Evolutionary conservation across 371 early-diverging fungal genomes (phyloP), one percentile per base, ranked within the genome.

Genomic region (Sporodiniella umbellata): DNA sequence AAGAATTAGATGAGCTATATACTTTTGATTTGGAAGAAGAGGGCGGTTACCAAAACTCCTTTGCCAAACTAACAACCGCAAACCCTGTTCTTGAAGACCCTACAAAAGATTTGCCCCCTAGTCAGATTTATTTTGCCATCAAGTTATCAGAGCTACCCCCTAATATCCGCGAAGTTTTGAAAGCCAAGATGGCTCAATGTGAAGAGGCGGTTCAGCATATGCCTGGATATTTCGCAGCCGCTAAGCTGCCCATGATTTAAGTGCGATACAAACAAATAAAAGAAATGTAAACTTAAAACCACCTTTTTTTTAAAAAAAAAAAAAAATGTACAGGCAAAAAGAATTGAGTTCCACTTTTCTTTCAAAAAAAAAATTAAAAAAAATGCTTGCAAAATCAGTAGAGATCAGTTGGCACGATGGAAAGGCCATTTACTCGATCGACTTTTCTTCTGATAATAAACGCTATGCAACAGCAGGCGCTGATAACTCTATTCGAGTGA

Each of bases 361-460:
- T 38, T 26, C 11, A 37, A n/a, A 18, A 23, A 30, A n/a, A n/a
- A n/a, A n/a, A n/a, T n/a, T n/a, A n/a, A n/a, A n/a, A n/a, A 24
- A 24, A 35, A 58, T 58, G 58, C 47, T 63, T 35, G 54, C 58
- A 35, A 63, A 63, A 62, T 84, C 92, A 7, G 62, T 94, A 1
- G 91, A 93, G 69, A 93, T 97, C 62, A 87, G 89, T 56, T 96
- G 98, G 98, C 98, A 98, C 66, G 93, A 89, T 56, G 86, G 84
- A 46, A 78, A 87, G 59, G 90, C 96, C 18, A 83, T 98, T 35
- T 94, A 90, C 74, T 89, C 93, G 38, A 84, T 86, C 19, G 93
- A 96, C 71, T 98, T 95, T 69, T 89, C 94, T 56, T 83, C 89
- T 46, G 70, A 72, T 50, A 63, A 66, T 28, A 48, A 33, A 39